Percentiles rank a stretch among this genome's conserved stretches.
These are phyloP conservation scores for Rhexocercosporidium sp. DNA, from an alignment of 2,329 filamentous ascomycete species.

Conservation along the genomic window DNA sequence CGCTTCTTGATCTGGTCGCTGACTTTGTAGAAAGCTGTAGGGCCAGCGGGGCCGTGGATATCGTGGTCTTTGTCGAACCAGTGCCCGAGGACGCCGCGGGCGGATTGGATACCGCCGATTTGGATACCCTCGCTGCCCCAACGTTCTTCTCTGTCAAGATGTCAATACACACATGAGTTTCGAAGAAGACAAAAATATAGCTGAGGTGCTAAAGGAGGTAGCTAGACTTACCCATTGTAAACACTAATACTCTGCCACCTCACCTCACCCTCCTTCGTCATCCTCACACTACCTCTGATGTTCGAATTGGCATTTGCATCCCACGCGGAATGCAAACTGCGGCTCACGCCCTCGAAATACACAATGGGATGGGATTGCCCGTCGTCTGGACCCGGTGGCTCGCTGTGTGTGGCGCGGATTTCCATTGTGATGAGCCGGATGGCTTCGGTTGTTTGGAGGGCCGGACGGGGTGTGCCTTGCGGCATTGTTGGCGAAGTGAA, in stretches of 20 bases:
- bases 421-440: conserved; percentile 74
- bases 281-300: conserved; percentile 66
- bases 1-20: conserved; percentile 49
- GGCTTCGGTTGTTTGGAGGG: conserved; percentile 68
- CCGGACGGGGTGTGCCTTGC: conserved; percentile 51
- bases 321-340: conserved; percentile 66
- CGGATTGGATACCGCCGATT: conserved; percentile 68
- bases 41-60: conserved; percentile 71
- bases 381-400: conserved; percentile 61
- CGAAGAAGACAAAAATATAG: conserved; percentile 13
- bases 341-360: conserved; percentile 67
- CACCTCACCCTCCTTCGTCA: conserved; percentile 73
- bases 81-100: conserved; percentile 71
- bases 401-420: conserved; percentile 64
- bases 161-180: conserved; percentile 34
- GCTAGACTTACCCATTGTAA: conserved; percentile 52
- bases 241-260: conserved; percentile 75
- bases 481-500: conserved; percentile 56
- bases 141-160: conserved; percentile 61
- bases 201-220: not conserved
- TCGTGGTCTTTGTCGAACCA: conserved; percentile 82
- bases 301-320: conserved; percentile 72
- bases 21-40: conserved; percentile 80
- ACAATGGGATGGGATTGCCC: conserved; percentile 66
- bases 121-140: conserved; percentile 82